phyloP scores from a whole-genome alignment of 306 rosid species.

The Datisca glomerata region DNA sequence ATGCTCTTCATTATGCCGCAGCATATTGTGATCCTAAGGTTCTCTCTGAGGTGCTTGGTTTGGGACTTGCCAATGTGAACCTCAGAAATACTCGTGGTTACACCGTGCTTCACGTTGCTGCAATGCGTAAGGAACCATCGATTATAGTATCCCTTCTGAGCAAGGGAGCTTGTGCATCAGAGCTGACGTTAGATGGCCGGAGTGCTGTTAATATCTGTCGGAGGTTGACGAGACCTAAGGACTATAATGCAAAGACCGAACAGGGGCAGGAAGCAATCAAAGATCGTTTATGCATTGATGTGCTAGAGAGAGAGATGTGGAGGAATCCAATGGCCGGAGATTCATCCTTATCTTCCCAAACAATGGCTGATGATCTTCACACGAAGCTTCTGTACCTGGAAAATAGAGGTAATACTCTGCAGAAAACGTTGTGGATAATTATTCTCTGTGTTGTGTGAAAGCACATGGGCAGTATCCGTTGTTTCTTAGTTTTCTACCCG shows the following conservation, averaged over 20 bases:
- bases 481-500: too few relatives aligned
- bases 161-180: conserved; percentile 33
- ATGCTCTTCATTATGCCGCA: conserved; percentile 40
- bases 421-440: neutral
- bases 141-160: conserved; percentile 28
- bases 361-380: conserved; percentile 36
- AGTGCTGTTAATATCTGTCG: conserved; percentile 35
- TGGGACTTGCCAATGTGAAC: conserved; percentile 32
- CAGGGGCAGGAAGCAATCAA: conserved; percentile 31
- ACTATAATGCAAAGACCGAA: conserved; percentile 27
- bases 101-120: conserved; percentile 40
- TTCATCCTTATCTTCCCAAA: conserved; percentile 18
- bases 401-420: conserved; percentile 27
- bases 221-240: conserved; percentile 40
- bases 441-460: neutral
- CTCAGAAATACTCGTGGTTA: conserved; percentile 29
- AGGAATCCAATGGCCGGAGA: conserved; percentile 21
- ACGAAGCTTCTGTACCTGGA: conserved; percentile 34
- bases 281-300: conserved; percentile 38
- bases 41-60: conserved; percentile 30
- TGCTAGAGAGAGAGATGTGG: conserved; percentile 38
- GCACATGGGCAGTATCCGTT: neutral
- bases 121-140: conserved; percentile 38
- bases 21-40: conserved; percentile 40
- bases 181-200: conserved; percentile 30